phyloP scores from a whole-genome alignment of 2,329 filamentous ascomycete genomes.

The Thermomyces lanuginosus region DNA sequence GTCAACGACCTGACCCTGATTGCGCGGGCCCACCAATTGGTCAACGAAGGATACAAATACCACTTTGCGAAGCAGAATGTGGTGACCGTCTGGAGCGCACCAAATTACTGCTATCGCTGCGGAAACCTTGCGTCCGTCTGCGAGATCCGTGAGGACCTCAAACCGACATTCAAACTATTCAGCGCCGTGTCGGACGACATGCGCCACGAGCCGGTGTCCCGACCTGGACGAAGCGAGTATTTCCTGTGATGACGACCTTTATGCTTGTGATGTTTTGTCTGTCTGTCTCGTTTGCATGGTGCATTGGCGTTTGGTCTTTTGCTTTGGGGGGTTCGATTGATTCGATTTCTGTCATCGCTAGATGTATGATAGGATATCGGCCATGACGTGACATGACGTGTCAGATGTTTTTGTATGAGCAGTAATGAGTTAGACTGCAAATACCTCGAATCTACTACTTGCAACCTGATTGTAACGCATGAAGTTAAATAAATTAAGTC shows the following conservation, averaged over 20 bases:
- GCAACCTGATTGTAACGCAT: too few relatives aligned
- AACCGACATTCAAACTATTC: constrained; percentile 62
- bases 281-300: neutral
- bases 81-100: constrained; percentile 62
- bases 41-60: constrained; percentile 73
- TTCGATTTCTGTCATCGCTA: too few relatives aligned
- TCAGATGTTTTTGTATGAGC: too few relatives aligned
- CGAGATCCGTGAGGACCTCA: constrained; percentile 69
- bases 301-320: neutral
- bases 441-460: too few relatives aligned
- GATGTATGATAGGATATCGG: too few relatives aligned
- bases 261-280: neutral
- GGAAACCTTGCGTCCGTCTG: constrained; percentile 85
- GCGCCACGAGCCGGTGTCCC: constrained; percentile 28
- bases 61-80: constrained; percentile 92
- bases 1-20: constrained; percentile 58
- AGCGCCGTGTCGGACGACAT: constrained; percentile 32
- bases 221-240: constrained; percentile 33
- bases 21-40: constrained; percentile 56
- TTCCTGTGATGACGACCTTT: constrained; percentile 27
- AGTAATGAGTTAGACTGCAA: too few relatives aligned
- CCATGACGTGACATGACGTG: too few relatives aligned
- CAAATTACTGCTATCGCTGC: constrained; percentile 94
- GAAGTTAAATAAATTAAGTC: too few relatives aligned
- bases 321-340: too few relatives aligned